A percentile compares a stretch with the other conserved stretches of the same genome.
These are phyloP conservation scores for Yarrowia yakushimensis DNA, from an alignment of 805 yeast species.

Conservation along the genomic window DNA sequence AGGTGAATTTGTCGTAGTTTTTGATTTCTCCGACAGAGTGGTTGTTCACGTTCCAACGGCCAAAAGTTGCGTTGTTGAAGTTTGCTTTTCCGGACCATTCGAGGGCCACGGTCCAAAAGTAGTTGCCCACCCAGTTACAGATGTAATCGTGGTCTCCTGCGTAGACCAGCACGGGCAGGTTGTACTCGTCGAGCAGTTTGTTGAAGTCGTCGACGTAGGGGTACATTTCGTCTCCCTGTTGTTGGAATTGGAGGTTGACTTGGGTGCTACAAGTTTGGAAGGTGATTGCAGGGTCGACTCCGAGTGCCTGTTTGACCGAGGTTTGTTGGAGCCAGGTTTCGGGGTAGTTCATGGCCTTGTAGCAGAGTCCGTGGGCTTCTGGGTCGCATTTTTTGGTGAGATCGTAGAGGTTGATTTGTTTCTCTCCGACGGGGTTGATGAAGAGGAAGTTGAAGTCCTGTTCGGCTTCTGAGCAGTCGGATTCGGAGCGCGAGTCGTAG, in stretches of 20 bases:
- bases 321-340: not conserved
- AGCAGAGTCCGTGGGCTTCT: not conserved
- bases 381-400: slow-evolving; percentile 2
- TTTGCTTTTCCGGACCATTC: slow-evolving; percentile 58
- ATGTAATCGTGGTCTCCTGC: slow-evolving; percentile 93
- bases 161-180: slow-evolving; percentile 73
- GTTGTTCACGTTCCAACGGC: slow-evolving; percentile 34
- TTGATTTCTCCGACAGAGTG: slow-evolving; percentile 63
- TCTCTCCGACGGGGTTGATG: not conserved
- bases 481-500: slow-evolving; percentile 63
- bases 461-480: slow-evolving; percentile 83
- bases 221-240: slow-evolving; percentile 60
- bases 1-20: slow-evolving; percentile 65
- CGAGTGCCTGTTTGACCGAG: not conserved
- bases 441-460: slow-evolving; percentile 53
- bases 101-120: slow-evolving; percentile 76
- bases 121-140: slow-evolving; percentile 90
- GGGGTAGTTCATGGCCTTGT: slow-evolving; percentile 8
- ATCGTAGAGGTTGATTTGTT: slow-evolving; percentile 3
- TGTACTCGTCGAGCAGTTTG: slow-evolving; percentile 51
- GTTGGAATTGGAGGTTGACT: not conserved
- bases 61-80: slow-evolving; percentile 44
- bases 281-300: not conserved
- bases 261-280: not conserved
- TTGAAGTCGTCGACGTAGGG: slow-evolving; percentile 58